Percentiles rank a stretch among this genome's conserved stretches.
Conservation (phyloP, 208 protist species). For the Herpetomonas tarakana region DNA sequence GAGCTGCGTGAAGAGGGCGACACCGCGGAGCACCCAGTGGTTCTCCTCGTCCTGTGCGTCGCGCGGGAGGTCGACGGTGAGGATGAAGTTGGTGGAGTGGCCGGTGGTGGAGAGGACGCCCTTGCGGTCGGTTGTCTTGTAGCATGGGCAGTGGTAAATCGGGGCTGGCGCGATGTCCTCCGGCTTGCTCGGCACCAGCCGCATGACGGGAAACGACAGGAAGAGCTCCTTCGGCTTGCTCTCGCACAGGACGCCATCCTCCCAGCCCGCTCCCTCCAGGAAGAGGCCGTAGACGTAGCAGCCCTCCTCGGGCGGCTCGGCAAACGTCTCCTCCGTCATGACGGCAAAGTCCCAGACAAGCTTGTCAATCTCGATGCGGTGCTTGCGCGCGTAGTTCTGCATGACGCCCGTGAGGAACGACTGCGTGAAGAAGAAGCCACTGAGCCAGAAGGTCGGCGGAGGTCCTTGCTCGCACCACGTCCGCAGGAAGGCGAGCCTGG, state of each 20-base stretch:
- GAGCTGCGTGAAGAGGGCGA: slow-evolving; percentile 88
- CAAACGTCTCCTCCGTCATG: slow-evolving; percentile 29
- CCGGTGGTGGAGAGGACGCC: slow-evolving; percentile 97
- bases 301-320: slow-evolving; percentile 65
- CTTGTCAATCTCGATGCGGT: slow-evolving; percentile 96
- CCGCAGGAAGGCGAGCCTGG: slow-evolving; percentile 91
- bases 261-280: slow-evolving; percentile 89
- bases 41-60: slow-evolving; percentile 51
- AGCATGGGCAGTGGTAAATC: slow-evolving; percentile 93
- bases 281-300: slow-evolving; percentile 91
- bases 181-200: slow-evolving; percentile 49
- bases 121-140: slow-evolving; percentile 93
- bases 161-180: slow-evolving; percentile 47
- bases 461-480: slow-evolving; percentile 81
- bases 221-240: slow-evolving; percentile 92
- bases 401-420: slow-evolving; percentile 95
- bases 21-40: slow-evolving; percentile 92
- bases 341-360: slow-evolving; percentile 94
- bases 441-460: slow-evolving; percentile 94
- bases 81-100: slow-evolving; percentile 98
- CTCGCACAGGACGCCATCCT: slow-evolving; percentile 73
- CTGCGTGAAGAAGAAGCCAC: slow-evolving; percentile 98
- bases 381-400: slow-evolving; percentile 97
- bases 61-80: slow-evolving; percentile 87
- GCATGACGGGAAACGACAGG: slow-evolving; percentile 81